Evolutionary conservation across 208 protist genomes (phyloP).

Genomic region (Trypanosoma scelopori): DNA sequence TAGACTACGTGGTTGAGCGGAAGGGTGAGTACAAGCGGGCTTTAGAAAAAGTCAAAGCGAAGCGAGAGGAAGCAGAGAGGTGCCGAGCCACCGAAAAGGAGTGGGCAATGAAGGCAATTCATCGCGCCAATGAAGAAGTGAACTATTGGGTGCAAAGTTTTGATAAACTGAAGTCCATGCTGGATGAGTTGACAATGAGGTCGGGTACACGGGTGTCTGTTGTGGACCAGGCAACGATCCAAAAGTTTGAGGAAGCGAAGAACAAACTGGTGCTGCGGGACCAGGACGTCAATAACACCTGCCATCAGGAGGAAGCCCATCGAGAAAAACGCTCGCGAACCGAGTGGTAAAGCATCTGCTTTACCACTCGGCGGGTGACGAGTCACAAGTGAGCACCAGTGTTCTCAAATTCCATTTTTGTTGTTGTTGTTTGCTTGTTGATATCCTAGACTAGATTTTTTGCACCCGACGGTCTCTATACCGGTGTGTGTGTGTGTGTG

Average conservation of each 20-base stretch:
- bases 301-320: not conserved
- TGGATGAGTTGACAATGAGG: constrained; percentile 37
- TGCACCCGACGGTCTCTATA: too few species aligned
- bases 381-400: too few species aligned
- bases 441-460: too few species aligned
- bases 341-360: constrained; percentile 17
- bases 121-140: constrained; percentile 62
- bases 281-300: constrained; percentile 7
- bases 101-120: constrained; percentile 55
- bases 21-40: constrained; percentile 84
- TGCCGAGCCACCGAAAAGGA: constrained; percentile 56
- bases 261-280: constrained; percentile 12
- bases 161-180: constrained; percentile 68
- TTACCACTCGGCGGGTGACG: not conserved
- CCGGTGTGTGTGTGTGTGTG: too few species aligned
- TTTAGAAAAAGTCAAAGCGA: constrained; percentile 54
- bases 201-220: constrained; percentile 35
- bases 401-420: too few species aligned
- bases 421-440: too few species aligned
- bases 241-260: constrained; percentile 47
- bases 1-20: constrained; percentile 67
- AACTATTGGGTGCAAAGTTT: constrained; percentile 80
- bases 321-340: constrained; percentile 11
- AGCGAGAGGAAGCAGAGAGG: constrained; percentile 62
- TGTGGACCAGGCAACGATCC: constrained; percentile 46